Evolutionary conservation across 768 basidiomycete species (phyloP).

Genomic region (Serendipita sp.): DNA sequence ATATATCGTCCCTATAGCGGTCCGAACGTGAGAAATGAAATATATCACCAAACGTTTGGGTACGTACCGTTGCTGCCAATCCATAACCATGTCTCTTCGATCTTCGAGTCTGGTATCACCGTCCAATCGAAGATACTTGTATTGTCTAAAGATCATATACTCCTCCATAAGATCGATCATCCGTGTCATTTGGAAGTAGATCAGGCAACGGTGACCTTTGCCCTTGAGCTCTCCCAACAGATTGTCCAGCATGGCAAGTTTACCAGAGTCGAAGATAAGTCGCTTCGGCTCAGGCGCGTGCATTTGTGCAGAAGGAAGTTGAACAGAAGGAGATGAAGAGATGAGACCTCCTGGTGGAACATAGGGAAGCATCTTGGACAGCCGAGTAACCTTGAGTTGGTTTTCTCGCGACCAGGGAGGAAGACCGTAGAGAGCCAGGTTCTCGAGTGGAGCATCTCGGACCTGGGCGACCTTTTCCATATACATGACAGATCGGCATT

Average conservation of each 20-base stretch:
- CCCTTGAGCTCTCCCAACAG: conserved; percentile 86
- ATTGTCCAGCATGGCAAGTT: conserved; percentile 76
- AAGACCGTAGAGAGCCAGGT: conserved; percentile 70
- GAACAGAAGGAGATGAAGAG: conserved; percentile 44
- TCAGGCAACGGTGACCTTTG: conserved; percentile 80
- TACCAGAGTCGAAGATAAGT: conserved; percentile 90
- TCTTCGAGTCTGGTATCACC: conserved; percentile 92
- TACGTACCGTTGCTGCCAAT: conserved; percentile 89
- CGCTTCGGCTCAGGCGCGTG: conserved; percentile 89
- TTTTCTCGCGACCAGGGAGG: conserved; percentile 50
- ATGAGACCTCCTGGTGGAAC: conserved; percentile 55
- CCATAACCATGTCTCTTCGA: conserved; percentile 95
- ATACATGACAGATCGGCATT: conserved; percentile 65
- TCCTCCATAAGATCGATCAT: conserved; percentile 99
- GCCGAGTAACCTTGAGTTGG: conserved; percentile 30
- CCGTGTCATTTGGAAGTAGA: conserved; percentile 99
- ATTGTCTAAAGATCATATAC: conserved; percentile 90
- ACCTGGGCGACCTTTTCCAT: conserved; percentile 47
- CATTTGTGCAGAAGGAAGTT: conserved; percentile 71
- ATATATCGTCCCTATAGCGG: conserved; percentile 56
- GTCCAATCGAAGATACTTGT: conserved; percentile 85
- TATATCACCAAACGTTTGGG: neutral
- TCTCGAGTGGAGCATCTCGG: conserved; percentile 55
- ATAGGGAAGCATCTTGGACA: conserved; percentile 37
- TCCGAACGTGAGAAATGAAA: neutral